A percentile compares a stretch with the other conserved stretches of the same genome.
These are phyloP conservation scores for Ramaria sp. DNA, from an alignment of 768 basidiomycete species.

Conservation along the genomic window DNA sequence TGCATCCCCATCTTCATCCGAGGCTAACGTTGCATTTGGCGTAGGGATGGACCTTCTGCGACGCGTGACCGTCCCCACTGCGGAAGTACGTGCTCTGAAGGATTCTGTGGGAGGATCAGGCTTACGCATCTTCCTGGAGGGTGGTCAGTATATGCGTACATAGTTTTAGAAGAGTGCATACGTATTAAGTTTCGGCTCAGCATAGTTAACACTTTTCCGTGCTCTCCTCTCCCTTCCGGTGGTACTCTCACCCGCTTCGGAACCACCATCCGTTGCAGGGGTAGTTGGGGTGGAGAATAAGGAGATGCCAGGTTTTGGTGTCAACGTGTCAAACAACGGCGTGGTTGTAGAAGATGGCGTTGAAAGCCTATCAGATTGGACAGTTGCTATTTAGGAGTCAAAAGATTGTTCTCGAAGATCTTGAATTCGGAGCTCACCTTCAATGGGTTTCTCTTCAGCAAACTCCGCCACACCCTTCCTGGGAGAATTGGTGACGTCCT, in stretches of 20 bases:
- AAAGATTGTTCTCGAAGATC: neutral
- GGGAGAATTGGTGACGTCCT: constrained; percentile 56
- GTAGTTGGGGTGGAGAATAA: constrained; percentile 24
- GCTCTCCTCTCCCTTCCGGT: constrained; percentile 35
- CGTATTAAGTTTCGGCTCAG: constrained; percentile 86
- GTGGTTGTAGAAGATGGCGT: constrained; percentile 27
- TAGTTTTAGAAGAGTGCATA: constrained; percentile 16
- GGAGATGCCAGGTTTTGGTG: constrained; percentile 40
- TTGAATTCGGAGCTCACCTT: neutral
- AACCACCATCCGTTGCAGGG: constrained; percentile 23
- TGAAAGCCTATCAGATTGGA: constrained; percentile 12
- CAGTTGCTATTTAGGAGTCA: constrained; percentile 24
- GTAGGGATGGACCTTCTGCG: constrained; percentile 37
- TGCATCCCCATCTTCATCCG: constrained; percentile 22
- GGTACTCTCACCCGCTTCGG: constrained; percentile 14
- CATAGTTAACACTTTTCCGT: constrained; percentile 76
- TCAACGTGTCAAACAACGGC: constrained; percentile 12
- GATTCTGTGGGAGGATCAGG: constrained; percentile 45
- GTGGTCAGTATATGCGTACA: constrained; percentile 3
- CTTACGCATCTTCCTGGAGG: constrained; percentile 76
- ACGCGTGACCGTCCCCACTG: constrained; percentile 7
- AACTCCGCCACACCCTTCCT: constrained; percentile 14
- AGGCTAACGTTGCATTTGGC: constrained; percentile 12
- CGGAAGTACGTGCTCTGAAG: constrained; percentile 12
- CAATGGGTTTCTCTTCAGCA: neutral